Conservation (phyloP, 148 eudicot genomes). For the Salicornia ramosissima region DNA sequence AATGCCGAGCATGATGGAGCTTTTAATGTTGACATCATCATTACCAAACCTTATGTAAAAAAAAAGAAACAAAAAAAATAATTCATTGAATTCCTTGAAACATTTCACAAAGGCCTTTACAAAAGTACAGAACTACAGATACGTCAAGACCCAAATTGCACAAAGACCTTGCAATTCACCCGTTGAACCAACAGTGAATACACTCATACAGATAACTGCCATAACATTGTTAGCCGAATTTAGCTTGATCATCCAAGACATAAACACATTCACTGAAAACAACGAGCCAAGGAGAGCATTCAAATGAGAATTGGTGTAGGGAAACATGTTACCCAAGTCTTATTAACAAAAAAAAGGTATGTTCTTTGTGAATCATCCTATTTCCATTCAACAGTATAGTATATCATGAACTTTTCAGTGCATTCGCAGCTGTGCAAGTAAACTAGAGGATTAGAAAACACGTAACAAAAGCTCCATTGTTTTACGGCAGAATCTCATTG, state of each 20-base stretch:
- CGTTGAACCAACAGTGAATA: background rate
- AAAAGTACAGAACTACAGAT: no score
- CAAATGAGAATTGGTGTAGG: background rate
- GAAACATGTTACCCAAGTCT: background rate
- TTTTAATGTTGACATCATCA: no score
- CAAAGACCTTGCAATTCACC: background rate
- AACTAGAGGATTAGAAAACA: constrained; percentile 6
- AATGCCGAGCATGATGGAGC: no score
- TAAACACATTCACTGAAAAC: background rate
- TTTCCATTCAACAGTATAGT: constrained; percentile 13
- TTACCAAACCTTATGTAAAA: no score
- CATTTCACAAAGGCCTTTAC: background rate
- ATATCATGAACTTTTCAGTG: constrained; percentile 8
- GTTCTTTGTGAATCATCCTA: constrained; percentile 7
- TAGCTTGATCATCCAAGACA: background rate
- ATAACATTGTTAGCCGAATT: no score
- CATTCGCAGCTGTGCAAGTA: constrained; percentile 22
- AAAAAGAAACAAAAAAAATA: background rate
- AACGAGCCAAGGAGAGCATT: background rate
- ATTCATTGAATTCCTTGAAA: background rate
- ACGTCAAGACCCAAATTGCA: background rate
- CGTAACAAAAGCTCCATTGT: constrained; percentile 11
- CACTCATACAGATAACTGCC: background rate
- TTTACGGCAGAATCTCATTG: constrained; percentile 12
- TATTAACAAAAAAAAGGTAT: constrained; percentile 14